phyloP scores from a whole-genome alignment of 495 filamentous ascomycete genomes.

The Bacidia gigantensis region DNA sequence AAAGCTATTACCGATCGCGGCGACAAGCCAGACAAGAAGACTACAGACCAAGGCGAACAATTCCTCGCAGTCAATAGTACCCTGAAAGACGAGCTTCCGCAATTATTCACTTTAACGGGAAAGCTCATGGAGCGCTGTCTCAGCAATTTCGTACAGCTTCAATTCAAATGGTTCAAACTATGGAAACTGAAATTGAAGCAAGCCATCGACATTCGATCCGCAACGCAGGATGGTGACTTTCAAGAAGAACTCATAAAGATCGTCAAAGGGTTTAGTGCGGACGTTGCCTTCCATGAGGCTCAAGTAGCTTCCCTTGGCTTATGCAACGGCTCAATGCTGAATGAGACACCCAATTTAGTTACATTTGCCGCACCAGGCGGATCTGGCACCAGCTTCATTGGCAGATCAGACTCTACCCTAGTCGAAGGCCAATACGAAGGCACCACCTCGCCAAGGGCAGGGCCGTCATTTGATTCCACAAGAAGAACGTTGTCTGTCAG shows the following conservation, averaged over 20 bases:
- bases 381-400: constrained; percentile 14
- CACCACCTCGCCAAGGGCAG: constrained; percentile 28
- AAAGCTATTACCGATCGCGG: constrained; percentile 62
- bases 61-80: constrained; percentile 84
- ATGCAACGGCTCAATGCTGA: constrained; percentile 44
- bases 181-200: constrained; percentile 68
- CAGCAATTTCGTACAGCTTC: constrained; percentile 66
- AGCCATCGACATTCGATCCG: constrained; percentile 57
- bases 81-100: constrained; percentile 82
- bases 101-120: constrained; percentile 64
- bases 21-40: constrained; percentile 71
- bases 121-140: constrained; percentile 68
- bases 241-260: constrained; percentile 26
- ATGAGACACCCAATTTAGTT: constrained; percentile 35
- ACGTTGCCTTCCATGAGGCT: constrained; percentile 46
- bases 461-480: constrained; percentile 25
- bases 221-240: constrained; percentile 34
- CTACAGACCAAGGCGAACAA: constrained; percentile 66
- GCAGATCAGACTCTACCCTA: background rate
- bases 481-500: constrained; percentile 46
- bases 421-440: constrained; percentile 18
- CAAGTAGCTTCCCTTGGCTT: constrained; percentile 38
- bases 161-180: constrained; percentile 61
- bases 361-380: constrained; percentile 39
- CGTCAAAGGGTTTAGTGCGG: constrained; percentile 53